Conservation (phyloP, 2,329 filamentous ascomycete genomes). For the Aureobasidium sp. region DNA sequence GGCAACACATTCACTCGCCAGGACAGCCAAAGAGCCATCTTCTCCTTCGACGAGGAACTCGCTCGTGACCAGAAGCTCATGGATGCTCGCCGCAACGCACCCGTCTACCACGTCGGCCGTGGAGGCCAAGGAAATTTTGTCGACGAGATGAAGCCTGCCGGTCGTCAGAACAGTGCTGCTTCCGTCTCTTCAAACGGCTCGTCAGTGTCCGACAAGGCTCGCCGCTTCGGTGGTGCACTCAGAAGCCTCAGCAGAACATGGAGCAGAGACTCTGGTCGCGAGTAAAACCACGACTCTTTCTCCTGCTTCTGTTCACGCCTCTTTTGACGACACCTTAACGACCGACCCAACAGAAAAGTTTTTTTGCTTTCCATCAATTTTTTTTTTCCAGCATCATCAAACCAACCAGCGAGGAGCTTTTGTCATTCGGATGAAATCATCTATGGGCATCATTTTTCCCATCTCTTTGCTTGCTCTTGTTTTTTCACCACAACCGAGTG, state of each 20-base stretch:
- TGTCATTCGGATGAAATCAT: background rate
- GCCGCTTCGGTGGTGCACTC: conserved; percentile 10
- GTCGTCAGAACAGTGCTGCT: conserved; percentile 12
- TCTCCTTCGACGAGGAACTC: conserved; percentile 63
- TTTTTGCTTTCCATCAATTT: conserved; percentile 4
- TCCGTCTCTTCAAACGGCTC: conserved; percentile 13
- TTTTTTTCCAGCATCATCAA: conserved; percentile 2
- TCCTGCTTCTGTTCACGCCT: background rate
- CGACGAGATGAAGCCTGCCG: conserved; percentile 32
- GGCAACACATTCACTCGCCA: conserved; percentile 50
- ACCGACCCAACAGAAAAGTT: conserved; percentile 4
- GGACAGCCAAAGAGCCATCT: conserved; percentile 52
- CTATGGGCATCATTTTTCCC: background rate
- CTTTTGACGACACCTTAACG: conserved; percentile 1
- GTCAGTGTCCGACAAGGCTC: conserved; percentile 11
- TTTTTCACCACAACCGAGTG: background rate
- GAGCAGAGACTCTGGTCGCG: background rate
- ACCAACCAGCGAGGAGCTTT: conserved; percentile 13
- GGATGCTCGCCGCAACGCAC: conserved; percentile 43
- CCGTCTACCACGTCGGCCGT: conserved; percentile 57
- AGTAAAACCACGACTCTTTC: background rate
- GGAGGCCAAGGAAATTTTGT: conserved; percentile 53
- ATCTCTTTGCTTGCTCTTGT: background rate
- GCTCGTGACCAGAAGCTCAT: conserved; percentile 50
- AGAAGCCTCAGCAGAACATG: conserved; percentile 10